Evolutionary conservation across 306 rosid genomes (phyloP), one percentile per base, ranked within the genome.

Genomic region (Prunus davidiana): DNA sequence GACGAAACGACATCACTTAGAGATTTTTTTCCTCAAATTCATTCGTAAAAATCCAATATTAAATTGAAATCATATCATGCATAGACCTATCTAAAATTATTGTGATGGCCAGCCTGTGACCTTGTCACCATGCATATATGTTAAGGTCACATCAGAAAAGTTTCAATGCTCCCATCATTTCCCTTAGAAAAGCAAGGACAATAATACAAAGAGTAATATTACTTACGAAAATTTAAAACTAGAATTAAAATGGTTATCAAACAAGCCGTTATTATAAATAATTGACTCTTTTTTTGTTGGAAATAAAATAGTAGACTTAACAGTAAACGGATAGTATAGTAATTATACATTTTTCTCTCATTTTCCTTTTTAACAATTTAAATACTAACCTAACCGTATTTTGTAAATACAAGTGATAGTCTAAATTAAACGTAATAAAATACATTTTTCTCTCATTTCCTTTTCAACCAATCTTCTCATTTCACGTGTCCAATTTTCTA

Each of bases 91-190:
- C 65, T 45, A 55, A 65, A 74, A 77, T 79, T 73, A 79, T 81
- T 69, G 77, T 20, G 64, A 72, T 27, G 52, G 81, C 89, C 91
- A 86, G 86, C 72, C 88, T 87, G 87, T 72, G 16, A 38, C 75
- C 12, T 51, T 47, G 50, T 83, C 85, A 75, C 67, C 30, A 2
- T 3, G 80, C 78, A 49, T 34, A 34, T 55, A 4, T 14, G 34
- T n/a, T 34, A 52, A 6, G 43, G 71, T 67, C 75, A 41, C 74
- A 60, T 68, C 38, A 49, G 16, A 3, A 15, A 38, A 41, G 43
- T 46, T 75, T 57, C 71, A 73, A 55, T 9, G 69, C 63, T 49
- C 61, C 66, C 57, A 69, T 77, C 25, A 24, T 67, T 50, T 60
- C 38, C 16, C n/a, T 55, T 24, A 6, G 20, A 52, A 27, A 54